Evolutionary conservation across 129 eudicot genomes (phyloP), one percentile per base, ranked within the genome.

Genomic region (Saposhnikovia divaricata): DNA sequence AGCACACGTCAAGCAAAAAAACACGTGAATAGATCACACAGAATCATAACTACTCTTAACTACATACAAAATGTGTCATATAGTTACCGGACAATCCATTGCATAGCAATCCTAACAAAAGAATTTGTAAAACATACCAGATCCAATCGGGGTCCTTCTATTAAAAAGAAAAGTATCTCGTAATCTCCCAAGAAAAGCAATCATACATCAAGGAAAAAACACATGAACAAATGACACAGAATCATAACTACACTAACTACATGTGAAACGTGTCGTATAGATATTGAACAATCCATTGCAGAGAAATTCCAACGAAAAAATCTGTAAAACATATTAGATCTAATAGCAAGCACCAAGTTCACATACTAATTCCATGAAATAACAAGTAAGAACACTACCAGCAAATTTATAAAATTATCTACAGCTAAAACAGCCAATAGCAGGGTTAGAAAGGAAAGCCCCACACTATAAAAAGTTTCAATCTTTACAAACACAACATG

Each of bases 401-500:
- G 42, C 23, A 73, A 47, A 46, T 23, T 25, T 6, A n/a, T 12
- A 46, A 23, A 45, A 75, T n/a, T 10, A 45, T 45, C 28, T 10
- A 9, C 19, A n/a, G 19, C 48, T 11, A 6, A 46, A 46, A 27
- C 39, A 74, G 34, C 59, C 19, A 75, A 78, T 55, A 48, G 25
- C 77, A 73, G 50, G 46, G 69, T 34, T 11, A 42, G 18, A 75
- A 28, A 75, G 46, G 6, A 46, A 45, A 21, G 9, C 42, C 34
- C 12, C 16, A 27, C 77, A 25, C 46, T 42, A 43, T 43, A 73
- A 25, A 27, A 80, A 71, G 43, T 18, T 71, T 71, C 39, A 80
- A 57, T 75, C 31, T 71, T 68, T 68, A 68, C 73, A 68, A 75
- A 81, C 83, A 81, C 46, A 21, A 59, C 38, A 74, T 27, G 47